These are phyloP conservation scores for Rhodotorula sp. DNA, from an alignment of 1,284 basidiomycete genomes.

Conservation along the genomic window DNA sequence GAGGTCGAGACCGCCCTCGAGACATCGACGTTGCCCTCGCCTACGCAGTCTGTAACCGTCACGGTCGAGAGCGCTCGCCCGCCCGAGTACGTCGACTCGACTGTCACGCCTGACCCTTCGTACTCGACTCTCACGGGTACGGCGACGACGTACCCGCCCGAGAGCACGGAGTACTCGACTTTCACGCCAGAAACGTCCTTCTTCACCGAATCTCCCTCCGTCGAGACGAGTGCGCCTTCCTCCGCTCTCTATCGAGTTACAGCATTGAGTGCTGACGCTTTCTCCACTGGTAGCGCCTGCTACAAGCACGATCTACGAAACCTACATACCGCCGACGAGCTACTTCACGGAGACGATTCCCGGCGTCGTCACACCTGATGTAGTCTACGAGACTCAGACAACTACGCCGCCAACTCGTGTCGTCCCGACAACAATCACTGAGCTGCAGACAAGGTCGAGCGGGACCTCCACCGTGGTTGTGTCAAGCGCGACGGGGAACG, in stretches of 20 bases:
- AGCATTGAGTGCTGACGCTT: not conserved
- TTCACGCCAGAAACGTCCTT: not conserved
- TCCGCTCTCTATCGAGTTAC: no score
- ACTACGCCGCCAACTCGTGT: not conserved
- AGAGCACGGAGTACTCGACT: not conserved
- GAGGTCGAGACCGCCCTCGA: not conserved
- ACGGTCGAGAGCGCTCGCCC: not conserved
- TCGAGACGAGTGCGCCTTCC: not conserved
- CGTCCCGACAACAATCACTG: not conserved
- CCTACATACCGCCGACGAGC: not conserved
- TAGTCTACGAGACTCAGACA: not conserved
- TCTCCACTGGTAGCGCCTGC: not conserved
- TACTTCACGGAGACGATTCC: not conserved
- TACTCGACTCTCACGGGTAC: not conserved
- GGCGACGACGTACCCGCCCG: slow-evolving; percentile 1
- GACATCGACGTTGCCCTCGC: not conserved
- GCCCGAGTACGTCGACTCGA: not conserved
- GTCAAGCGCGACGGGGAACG: not conserved
- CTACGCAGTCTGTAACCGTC: not conserved
- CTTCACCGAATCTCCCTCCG: not conserved
- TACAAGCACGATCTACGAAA: not conserved
- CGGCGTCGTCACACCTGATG: not conserved
- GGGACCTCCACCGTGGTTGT: not conserved
- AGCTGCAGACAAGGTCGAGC: not conserved
- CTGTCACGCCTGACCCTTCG: not conserved